These are phyloP conservation scores for Suhomyces sp. DNA, from an alignment of 805 yeast genomes.

Conservation along the genomic window DNA sequence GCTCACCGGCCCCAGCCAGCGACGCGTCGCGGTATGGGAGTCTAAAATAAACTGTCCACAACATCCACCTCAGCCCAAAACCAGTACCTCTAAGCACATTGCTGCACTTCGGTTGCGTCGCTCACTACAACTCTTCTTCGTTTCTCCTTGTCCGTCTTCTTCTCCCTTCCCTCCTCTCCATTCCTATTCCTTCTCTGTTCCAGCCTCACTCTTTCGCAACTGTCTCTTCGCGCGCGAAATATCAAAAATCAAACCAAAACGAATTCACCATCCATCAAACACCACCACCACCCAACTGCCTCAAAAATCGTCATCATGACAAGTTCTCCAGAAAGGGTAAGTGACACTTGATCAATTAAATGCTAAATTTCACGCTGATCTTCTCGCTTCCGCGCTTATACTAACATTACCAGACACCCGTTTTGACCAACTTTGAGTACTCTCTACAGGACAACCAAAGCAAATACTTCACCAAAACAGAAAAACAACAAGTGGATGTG, in stretches of 20 bases:
- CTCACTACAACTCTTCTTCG: neutral
- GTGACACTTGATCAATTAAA: neutral
- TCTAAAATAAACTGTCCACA: neutral
- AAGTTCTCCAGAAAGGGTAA: slow-evolving; percentile 8
- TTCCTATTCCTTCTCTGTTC: neutral
- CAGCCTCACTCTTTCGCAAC: neutral
- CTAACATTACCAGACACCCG: neutral
- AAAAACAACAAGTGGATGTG: slow-evolving; percentile 45
- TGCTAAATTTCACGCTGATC: no score
- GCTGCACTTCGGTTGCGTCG: no score
- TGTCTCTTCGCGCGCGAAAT: neutral
- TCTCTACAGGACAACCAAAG: slow-evolving; percentile 4
- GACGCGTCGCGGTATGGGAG: neutral
- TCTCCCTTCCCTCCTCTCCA: neutral
- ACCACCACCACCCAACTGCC: neutral
- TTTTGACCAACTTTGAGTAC: neutral
- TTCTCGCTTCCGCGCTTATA: neutral
- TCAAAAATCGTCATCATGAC: slow-evolving; percentile 3
- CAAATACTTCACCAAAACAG: slow-evolving; percentile 32
- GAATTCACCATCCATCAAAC: neutral
- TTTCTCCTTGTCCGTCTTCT: neutral
- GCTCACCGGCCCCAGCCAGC: neutral
- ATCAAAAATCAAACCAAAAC: neutral
- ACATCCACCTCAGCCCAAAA: neutral
- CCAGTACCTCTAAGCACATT: neutral